phyloP scores from a whole-genome alignment of 192 early-diverging fungal genomes.

The Ramicandelaber brevisporus region DNA sequence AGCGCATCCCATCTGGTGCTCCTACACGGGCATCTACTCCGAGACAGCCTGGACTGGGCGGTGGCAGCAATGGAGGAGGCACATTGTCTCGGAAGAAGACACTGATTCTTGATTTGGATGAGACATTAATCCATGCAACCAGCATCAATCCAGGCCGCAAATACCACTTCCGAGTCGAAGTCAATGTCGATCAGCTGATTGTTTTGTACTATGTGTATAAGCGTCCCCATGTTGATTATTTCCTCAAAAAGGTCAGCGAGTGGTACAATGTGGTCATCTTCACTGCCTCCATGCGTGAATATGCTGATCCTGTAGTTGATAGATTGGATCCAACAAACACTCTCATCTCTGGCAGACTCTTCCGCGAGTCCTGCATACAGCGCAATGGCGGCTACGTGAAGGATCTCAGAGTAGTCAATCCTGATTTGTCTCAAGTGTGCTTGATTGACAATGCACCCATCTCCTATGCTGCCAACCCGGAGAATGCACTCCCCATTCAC shows the following conservation, averaged over 20 bases:
- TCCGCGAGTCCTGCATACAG: slow-evolving; percentile 57
- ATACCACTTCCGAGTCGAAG: slow-evolving; percentile 64
- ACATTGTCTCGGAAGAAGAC: slow-evolving; percentile 32
- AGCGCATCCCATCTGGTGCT: too few species aligned
- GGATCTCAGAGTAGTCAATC: slow-evolving; percentile 42
- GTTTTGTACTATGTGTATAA: slow-evolving; percentile 81
- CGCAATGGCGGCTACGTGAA: slow-evolving; percentile 48
- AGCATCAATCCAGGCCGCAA: slow-evolving; percentile 20
- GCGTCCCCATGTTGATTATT: slow-evolving; percentile 61
- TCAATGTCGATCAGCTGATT: slow-evolving; percentile 50
- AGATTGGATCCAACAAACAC: slow-evolving; percentile 47
- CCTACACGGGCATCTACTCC: too few species aligned
- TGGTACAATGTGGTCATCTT: slow-evolving; percentile 85
- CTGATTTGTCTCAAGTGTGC: slow-evolving; percentile 54
- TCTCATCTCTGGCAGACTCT: slow-evolving; percentile 45
- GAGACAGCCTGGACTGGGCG: too few species aligned
- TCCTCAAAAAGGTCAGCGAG: slow-evolving; percentile 58
- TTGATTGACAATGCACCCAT: slow-evolving; percentile 62
- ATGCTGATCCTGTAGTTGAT: slow-evolving; percentile 86
- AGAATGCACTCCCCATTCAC: slow-evolving; percentile 74
- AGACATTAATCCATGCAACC: slow-evolving; percentile 69
- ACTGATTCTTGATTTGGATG: slow-evolving; percentile 44
- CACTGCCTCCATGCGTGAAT: slow-evolving; percentile 76
- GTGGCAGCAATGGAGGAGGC: too few species aligned
- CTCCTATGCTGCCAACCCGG: slow-evolving; percentile 46